These are phyloP conservation scores for Eucommia ulmoides DNA, from an alignment of 257 asterid species.

Conservation along the genomic window DNA sequence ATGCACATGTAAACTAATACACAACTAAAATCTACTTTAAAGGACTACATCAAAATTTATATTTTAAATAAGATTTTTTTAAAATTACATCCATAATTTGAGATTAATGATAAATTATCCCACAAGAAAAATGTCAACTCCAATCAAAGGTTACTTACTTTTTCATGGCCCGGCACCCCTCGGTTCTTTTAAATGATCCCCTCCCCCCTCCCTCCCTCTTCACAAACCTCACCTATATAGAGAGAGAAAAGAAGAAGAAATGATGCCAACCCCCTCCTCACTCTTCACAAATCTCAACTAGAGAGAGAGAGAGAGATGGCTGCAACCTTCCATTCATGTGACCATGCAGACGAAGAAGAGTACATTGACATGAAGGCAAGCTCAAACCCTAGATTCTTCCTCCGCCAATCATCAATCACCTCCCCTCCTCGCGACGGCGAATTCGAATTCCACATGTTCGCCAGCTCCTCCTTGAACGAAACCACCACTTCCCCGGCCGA, in stretches of 20 bases:
- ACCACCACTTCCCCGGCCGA: constrained; percentile 57
- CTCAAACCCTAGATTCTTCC: constrained; percentile 7
- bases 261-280: background rate
- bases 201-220: constrained; percentile 15
- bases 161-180: too few species aligned
- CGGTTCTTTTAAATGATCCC: constrained; percentile 44
- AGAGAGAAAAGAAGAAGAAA: background rate
- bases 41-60: too few species aligned
- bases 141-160: too few species aligned
- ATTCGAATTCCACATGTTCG: constrained; percentile 72
- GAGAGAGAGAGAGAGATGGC: constrained; percentile 37
- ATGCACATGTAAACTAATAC: too few species aligned
- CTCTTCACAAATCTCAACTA: too few species aligned
- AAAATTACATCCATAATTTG: too few species aligned
- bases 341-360: constrained; percentile 38
- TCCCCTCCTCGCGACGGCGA: constrained; percentile 34
- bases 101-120: too few species aligned
- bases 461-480: constrained; percentile 12
- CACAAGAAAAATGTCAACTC: too few species aligned
- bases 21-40: too few species aligned
- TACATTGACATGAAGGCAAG: constrained; percentile 27
- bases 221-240: constrained; percentile 12
- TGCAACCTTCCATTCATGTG: constrained; percentile 6
- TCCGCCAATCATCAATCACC: constrained; percentile 2
- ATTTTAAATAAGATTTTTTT: too few species aligned